Percentiles rank a stretch among this genome's conserved stretches.
Conservation (phyloP, 257 asterid genomes). For the Jacaranda mimosifolia region DNA sequence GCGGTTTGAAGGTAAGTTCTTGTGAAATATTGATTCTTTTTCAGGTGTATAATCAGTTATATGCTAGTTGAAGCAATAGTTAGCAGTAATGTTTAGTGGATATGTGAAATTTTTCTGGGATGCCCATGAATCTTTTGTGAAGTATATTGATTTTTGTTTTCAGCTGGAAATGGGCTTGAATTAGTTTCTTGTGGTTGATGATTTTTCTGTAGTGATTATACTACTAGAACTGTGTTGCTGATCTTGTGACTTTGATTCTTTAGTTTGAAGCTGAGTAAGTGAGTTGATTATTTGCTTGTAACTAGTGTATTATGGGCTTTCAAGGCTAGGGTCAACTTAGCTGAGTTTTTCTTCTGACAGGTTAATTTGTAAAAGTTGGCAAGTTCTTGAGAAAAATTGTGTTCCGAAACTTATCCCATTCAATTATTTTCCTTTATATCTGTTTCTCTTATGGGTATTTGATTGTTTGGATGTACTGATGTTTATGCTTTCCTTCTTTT, state of each 20-base stretch:
- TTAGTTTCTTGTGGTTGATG: slow-evolving; percentile 2
- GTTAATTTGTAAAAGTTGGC: background rate
- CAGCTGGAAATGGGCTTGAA: slow-evolving; percentile 24
- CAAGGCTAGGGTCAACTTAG: background rate
- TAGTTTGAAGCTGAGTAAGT: slow-evolving; percentile 7
- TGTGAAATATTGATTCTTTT: background rate
- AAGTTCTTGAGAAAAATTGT: background rate
- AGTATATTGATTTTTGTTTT: background rate
- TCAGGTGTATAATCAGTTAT: background rate
- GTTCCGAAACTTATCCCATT: background rate
- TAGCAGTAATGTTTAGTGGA: background rate
- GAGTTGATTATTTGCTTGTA: slow-evolving; percentile 11
- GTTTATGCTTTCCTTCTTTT: slow-evolving; percentile 1
- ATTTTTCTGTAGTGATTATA: background rate
- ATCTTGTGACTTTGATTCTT: slow-evolving; percentile 15
- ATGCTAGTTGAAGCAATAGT: background rate
- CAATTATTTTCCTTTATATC: background rate
- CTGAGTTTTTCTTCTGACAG: slow-evolving; percentile 17
- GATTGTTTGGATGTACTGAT: background rate
- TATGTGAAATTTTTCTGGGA: background rate
- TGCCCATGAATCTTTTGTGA: slow-evolving; percentile 21
- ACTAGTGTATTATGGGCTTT: slow-evolving; percentile 2
- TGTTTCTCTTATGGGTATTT: background rate
- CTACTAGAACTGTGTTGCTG: background rate
- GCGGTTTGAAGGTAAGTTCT: slow-evolving; percentile 78